phyloP scores from a whole-genome alignment of 805 yeast species.

The Wickerhamomyces sydowiorum region DNA sequence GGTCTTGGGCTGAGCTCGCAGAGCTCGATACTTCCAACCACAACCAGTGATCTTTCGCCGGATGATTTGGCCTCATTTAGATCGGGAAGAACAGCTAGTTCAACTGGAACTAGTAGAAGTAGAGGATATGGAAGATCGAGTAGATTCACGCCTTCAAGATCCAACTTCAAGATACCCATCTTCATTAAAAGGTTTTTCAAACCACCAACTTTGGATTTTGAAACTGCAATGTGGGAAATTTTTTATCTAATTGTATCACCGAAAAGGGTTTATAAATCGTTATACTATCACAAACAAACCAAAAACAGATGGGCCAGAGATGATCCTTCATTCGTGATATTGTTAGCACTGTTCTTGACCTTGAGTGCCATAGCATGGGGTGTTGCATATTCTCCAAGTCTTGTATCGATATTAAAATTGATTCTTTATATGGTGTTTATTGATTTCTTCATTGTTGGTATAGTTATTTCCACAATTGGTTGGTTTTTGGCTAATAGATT shows the following conservation, averaged over 20 bases:
- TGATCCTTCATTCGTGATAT: conserved; percentile 82
- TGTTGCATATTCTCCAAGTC: conserved; percentile 62
- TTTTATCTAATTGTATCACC: conserved; percentile 69
- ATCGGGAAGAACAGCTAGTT: conserved; percentile 16
- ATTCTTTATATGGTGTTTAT: conserved; percentile 79
- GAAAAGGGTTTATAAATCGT: conserved; percentile 71
- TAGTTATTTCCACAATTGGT: conserved; percentile 60
- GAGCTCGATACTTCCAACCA: conserved; percentile 12
- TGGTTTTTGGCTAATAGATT: conserved; percentile 71
- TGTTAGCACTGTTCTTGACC: conserved; percentile 59
- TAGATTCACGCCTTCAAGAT: conserved; percentile 2
- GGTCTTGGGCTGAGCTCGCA: conserved; percentile 1
- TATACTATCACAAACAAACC: conserved; percentile 78
- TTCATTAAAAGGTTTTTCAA: conserved; percentile 45
- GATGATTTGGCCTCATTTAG: conserved; percentile 20
- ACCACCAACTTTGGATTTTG: conserved; percentile 84
- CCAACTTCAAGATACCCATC: conserved; percentile 25
- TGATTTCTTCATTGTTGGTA: conserved; percentile 72
- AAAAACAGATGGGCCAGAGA: conserved; percentile 82
- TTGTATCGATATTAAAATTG: conserved; percentile 56
- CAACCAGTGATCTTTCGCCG: conserved; percentile 9
- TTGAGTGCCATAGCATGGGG: conserved; percentile 91
- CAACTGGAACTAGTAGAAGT: conserved; percentile 3
- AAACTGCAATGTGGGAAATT: conserved; percentile 91
- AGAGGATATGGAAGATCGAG: conserved; percentile 7